Evolutionary conservation across 768 basidiomycete species (phyloP), one percentile per base, ranked within the genome.

Genomic region (Gloeostereum incarnatum): DNA sequence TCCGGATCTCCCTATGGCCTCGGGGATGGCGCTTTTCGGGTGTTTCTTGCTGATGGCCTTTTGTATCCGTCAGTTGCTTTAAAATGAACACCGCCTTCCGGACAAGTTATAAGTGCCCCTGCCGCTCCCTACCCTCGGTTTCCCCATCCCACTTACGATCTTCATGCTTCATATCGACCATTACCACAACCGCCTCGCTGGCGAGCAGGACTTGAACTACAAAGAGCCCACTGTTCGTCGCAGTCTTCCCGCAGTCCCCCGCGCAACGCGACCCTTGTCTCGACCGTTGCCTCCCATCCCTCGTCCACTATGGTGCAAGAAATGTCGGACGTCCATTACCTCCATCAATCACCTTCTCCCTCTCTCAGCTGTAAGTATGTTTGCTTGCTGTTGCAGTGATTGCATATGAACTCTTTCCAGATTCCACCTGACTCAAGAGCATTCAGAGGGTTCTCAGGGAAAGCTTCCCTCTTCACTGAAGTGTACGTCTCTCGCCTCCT

Each of bases 391-490:
- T 37, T 26, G 31, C 3, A 16, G n/a, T 17, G n/a, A 6, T 10
- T 18, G 17, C 40, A 42, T 10, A 43, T 35, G 5, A 14, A n/a
- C 31, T 26, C 36, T 25, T 32, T 24, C 14, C 41, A 71, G 69
- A 64, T 70, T 36, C 69, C 69, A 4, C 56, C 59, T 2, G 56
- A 64, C 36, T 63, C 68, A 16, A 61, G 72, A 39, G 56, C 63
- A 16, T 78, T 75, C 54, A 61, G 62, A 36, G 78, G 76, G 4
- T 73, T 73, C 49, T 63, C 63, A 10, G 76, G 76, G 32, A 75
- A 71, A 54, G 78, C 75, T 4, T 72, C 68, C 1, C 57, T 81
- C 6, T 75, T 77, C 52, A 72, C 63, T 9, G 66, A 74, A 50
- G 66, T 63, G 75, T 78, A 50, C 36, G 69, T 60, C 6, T 17